phyloP scores from a whole-genome alignment of 1,284 basidiomycete genomes.

The Vanrija pseudolonga region DNA sequence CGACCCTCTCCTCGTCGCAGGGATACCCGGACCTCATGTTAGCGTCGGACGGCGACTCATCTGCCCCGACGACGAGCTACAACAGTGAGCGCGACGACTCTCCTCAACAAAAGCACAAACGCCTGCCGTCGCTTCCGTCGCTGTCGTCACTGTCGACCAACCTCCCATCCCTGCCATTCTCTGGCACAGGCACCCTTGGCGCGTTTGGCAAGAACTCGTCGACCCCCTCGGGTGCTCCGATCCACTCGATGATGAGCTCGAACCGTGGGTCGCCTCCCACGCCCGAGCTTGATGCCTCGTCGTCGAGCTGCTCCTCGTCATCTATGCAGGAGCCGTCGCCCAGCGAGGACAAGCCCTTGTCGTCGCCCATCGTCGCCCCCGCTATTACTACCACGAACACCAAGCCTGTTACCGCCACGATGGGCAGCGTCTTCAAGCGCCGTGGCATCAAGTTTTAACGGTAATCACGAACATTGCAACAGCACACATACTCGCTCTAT shows the following conservation, averaged over 20 bases:
- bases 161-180: neutral
- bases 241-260: neutral
- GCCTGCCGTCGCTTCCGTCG: neutral
- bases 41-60: too few relatives aligned
- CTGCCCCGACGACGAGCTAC: neutral
- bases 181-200: neutral
- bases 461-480: too few relatives aligned
- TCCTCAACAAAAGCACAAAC: neutral
- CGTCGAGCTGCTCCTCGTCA: constrained; percentile 18
- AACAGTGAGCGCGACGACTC: neutral
- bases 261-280: constrained; percentile 20
- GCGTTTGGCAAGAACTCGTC: neutral
- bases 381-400: neutral
- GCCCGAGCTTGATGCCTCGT: constrained; percentile 30
- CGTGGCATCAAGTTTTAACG: constrained; percentile 8
- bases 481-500: too few relatives aligned
- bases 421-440: constrained; percentile 13
- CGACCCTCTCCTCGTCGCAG: too few relatives aligned
- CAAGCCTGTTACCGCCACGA: neutral
- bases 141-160: neutral
- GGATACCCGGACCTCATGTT: too few relatives aligned
- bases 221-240: neutral
- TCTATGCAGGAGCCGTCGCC: constrained; percentile 13
- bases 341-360: constrained; percentile 3
- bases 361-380: neutral